Evolutionary conservation across 2,329 filamentous ascomycete species (phyloP).

Genomic region (Botrytis deweyae): DNA sequence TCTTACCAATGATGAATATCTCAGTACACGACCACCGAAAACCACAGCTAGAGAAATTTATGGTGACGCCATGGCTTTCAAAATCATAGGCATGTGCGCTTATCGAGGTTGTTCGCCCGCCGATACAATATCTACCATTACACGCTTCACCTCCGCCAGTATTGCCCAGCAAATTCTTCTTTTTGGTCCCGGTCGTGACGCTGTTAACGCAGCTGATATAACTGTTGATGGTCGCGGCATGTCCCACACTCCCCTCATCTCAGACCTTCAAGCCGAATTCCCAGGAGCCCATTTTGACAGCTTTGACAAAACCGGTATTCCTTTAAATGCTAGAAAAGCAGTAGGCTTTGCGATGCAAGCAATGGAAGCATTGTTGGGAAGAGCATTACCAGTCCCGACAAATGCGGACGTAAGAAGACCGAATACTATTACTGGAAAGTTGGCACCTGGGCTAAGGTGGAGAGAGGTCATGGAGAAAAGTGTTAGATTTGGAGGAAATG

Average conservation of each 20-base stretch:
- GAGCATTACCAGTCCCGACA: constrained; percentile 38
- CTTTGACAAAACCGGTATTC: constrained; percentile 39
- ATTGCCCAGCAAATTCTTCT: constrained; percentile 39
- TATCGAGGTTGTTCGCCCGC: constrained; percentile 34
- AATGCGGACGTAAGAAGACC: constrained; percentile 39
- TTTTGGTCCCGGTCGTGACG: constrained; percentile 36
- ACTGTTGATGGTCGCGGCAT: constrained; percentile 37
- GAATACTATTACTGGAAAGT: constrained; percentile 39
- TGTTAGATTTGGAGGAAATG: constrained; percentile 37
- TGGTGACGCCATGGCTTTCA: constrained; percentile 36
- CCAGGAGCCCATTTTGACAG: constrained; percentile 34
- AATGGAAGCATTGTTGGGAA: constrained; percentile 39
- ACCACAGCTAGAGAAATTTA: constrained; percentile 39
- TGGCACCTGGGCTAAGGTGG: constrained; percentile 38
- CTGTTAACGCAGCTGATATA: constrained; percentile 38
- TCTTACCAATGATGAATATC: constrained; percentile 34
- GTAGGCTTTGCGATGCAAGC: constrained; percentile 41
- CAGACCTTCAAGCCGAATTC: constrained; percentile 37
- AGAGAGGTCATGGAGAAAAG: constrained; percentile 39
- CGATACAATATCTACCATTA: constrained; percentile 38
- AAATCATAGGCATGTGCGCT: constrained; percentile 36
- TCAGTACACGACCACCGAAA: constrained; percentile 36
- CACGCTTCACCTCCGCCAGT: constrained; percentile 38
- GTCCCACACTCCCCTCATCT: constrained; percentile 35
- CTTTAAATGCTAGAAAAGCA: constrained; percentile 40